A percentile compares a stretch with the other conserved stretches of the same genome.
Conservation (phyloP, 176 grass and related monocot species). For the Lolium perenne region DNA sequence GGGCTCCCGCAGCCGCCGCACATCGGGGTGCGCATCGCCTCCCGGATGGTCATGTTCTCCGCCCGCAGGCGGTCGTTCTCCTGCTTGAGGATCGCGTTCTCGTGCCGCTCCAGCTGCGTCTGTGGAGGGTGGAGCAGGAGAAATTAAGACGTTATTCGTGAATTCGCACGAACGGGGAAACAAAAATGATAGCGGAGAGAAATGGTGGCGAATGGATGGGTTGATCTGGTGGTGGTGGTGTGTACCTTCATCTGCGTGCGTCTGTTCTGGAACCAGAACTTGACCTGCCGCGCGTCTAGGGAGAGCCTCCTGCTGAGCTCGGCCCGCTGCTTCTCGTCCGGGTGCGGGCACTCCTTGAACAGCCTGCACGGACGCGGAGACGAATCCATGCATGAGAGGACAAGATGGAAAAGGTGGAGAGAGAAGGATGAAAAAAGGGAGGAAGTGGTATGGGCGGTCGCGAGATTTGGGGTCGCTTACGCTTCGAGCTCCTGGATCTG, state of each 20-base stretch:
- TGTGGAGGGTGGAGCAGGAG: conserved; percentile 15
- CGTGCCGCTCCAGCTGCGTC: conserved; percentile 97
- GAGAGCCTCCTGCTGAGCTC: conserved; percentile 85
- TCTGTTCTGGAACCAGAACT: conserved; percentile 99
- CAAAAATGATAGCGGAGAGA: not conserved
- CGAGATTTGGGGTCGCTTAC: conserved; percentile 46
- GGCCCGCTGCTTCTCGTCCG: conserved; percentile 89
- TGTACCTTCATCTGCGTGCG: conserved; percentile 92
- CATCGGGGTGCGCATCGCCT: conserved; percentile 82
- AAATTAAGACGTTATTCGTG: not conserved
- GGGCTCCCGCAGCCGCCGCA: conserved; percentile 85
- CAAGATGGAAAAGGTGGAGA: conserved; percentile 21
- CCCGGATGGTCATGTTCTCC: conserved; percentile 85
- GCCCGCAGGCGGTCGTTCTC: conserved; percentile 92
- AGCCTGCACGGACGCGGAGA: conserved; percentile 46
- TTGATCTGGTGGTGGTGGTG: no score
- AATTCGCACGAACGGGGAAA: not conserved
- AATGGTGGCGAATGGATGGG: no score
- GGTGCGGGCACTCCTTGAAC: conserved; percentile 99
- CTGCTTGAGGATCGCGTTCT: conserved; percentile 90
- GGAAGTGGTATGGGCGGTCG: not conserved
- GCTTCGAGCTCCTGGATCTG: conserved; percentile 98
- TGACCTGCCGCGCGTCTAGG: conserved; percentile 91
- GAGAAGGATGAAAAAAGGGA: not conserved
- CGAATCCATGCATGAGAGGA: conserved; percentile 54